Base-by-base conservation (phyloP, 2,329 filamentous ascomycete genomes). In the Cladosporium sp. region DNA sequence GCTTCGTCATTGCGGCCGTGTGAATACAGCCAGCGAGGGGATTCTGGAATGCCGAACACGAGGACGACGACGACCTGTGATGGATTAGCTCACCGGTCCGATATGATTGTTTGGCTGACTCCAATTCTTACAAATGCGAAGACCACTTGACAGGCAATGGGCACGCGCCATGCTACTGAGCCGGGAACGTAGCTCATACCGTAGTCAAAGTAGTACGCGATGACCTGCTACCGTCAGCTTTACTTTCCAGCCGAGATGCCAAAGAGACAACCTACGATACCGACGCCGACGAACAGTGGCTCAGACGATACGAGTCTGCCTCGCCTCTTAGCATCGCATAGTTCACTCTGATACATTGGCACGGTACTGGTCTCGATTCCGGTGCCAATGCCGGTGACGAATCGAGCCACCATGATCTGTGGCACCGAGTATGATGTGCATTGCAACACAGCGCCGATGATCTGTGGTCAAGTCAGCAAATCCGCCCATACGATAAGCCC, bases 331-430 rank as follows among this genome's bases (percentile, higher is more conserved):
- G 69, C 69, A 40, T 72, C 66, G 47, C 67, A 72, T 2, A 72
- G 65, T 43, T 73, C 71, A 36, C 64, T 63, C 45, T 73, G 70
- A 47, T 73, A 75, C 45, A 80, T 77, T 1, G 78, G 78, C 0
- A 77, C 76, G 0, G 76, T 80, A 0, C 72, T 74, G 3, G 76
- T 80, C 61, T 78, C 72, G 38, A 78, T 74, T 9, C 78, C 79
- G 42, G 78, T 75, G 0, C 79, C 79, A 8, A 80, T 63, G 5
- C 80, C 80, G 0, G 80, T 76, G 9, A 82, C 71, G 28, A 80
- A 73, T 12, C 80, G 71, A 2, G 76, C 80, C 7, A 79, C 70
- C 37, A 80, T 74, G 59, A 80, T 72, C 56, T 79, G 77, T 0
- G 76, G 64, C 5, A 75, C 72, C n/a, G 68, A 71, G 61, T 73